A percentile compares a stretch with the other conserved stretches of the same genome.
Conservation (phyloP, 108 stramenopile species). For the Mediolabrus comicus region DNA sequence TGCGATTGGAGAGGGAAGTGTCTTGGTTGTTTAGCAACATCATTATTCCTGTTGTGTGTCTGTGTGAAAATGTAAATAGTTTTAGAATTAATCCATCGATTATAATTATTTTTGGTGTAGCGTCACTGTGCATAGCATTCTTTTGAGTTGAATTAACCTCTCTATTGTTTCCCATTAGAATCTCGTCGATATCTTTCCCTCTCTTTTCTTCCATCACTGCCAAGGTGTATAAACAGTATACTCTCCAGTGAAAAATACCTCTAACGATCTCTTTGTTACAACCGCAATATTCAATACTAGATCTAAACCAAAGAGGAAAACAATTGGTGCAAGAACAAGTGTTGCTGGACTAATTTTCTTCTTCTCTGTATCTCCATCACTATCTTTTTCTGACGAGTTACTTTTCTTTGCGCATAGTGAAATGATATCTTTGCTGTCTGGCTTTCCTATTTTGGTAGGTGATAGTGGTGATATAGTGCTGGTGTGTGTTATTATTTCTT, state of each 20-base stretch:
- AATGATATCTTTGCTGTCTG: background rate
- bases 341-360: constrained; percentile 46
- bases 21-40: constrained; percentile 21
- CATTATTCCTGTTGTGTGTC: background rate
- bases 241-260: constrained; percentile 19
- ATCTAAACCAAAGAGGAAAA: constrained; percentile 55
- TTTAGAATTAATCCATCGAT: too few species aligned
- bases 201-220: background rate
- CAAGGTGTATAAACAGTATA: constrained; percentile 1
- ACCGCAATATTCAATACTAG: constrained; percentile 47
- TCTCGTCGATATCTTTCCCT: background rate
- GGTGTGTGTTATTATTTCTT: background rate
- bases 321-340: constrained; percentile 41
- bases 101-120: too few species aligned
- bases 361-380: constrained; percentile 14
- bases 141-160: too few species aligned
- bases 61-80: background rate
- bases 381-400: background rate
- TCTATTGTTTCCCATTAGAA: too few species aligned
- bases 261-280: constrained; percentile 51
- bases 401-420: too few species aligned
- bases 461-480: background rate
- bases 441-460: background rate
- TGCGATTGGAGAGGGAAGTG: constrained; percentile 26
- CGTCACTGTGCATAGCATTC: too few species aligned